A percentile compares a stretch with the other conserved stretches of the same genome.
These are phyloP conservation scores for Coemansia sp. DNA, from an alignment of 192 early-diverging fungal species.

Conservation along the genomic window DNA sequence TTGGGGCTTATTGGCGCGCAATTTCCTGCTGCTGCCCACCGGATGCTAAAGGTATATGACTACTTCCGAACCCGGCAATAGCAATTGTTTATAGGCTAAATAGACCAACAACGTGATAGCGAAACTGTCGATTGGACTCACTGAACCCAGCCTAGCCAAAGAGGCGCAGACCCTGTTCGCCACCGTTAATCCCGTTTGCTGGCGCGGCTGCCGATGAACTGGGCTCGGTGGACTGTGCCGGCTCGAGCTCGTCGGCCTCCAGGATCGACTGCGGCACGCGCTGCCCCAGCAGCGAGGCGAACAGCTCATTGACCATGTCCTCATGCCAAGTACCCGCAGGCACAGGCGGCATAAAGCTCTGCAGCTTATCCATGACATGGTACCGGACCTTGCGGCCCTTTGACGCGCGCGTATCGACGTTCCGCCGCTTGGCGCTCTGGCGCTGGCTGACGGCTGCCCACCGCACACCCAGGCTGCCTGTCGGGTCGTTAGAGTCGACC, in stretches of 20 bases:
- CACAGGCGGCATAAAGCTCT: conserved; percentile 94
- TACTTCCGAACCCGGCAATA: background rate
- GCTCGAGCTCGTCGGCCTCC: conserved; percentile 25
- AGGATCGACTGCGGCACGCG: conserved; percentile 44
- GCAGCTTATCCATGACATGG: conserved; percentile 92
- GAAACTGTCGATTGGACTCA: no score
- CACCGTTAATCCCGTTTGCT: conserved; percentile 12
- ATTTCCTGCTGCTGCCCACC: conserved; percentile 1
- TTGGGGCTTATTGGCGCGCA: background rate
- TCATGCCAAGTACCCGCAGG: conserved; percentile 90
- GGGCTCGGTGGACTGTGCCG: background rate
- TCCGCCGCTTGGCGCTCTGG: conserved; percentile 57
- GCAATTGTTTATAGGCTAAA: no score
- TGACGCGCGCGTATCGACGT: conserved; percentile 79
- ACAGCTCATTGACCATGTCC: conserved; percentile 87
- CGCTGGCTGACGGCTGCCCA: conserved; percentile 76
- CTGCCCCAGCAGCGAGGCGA: conserved; percentile 74
- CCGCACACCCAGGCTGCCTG: conserved; percentile 65
- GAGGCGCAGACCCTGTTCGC: conserved; percentile 26
- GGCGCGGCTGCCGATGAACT: background rate
- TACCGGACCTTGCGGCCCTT: conserved; percentile 92
- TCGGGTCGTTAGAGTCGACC: conserved; percentile 84
- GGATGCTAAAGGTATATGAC: conserved; percentile 14
- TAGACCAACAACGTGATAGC: no score
- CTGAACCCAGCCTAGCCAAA: no score